Evolutionary conservation across 1,284 basidiomycete genomes (phyloP).

Genomic region (Boletus subluridellus): DNA sequence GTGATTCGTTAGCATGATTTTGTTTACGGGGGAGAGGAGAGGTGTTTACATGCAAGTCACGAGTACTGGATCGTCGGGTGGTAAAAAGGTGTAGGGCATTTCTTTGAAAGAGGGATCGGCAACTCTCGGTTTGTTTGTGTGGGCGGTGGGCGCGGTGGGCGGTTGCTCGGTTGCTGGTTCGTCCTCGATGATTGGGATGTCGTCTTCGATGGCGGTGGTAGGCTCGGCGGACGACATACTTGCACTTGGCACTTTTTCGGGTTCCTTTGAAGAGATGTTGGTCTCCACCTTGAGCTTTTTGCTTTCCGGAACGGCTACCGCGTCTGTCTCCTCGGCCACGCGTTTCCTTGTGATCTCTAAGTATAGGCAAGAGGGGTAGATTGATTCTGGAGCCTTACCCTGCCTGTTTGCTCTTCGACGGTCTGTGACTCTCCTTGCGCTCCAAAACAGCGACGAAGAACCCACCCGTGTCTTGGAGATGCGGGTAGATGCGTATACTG

Average conservation of each 20-base stretch:
- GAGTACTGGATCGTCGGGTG: conserved; percentile 68
- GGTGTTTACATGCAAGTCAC: conserved; percentile 57
- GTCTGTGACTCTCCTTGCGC: conserved; percentile 35
- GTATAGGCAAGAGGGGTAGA: neutral
- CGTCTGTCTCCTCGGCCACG: conserved; percentile 32
- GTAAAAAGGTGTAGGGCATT: conserved; percentile 79
- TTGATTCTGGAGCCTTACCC: conserved; percentile 14
- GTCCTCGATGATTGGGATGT: conserved; percentile 15
- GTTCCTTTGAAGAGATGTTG: conserved; percentile 1
- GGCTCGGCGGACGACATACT: conserved; percentile 17
- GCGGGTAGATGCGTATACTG: conserved; percentile 88
- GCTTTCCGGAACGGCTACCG: conserved; percentile 36
- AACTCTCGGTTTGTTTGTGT: conserved; percentile 11
- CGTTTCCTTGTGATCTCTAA: conserved; percentile 39
- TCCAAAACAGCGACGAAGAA: conserved; percentile 95
- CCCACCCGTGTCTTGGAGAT: conserved; percentile 94
- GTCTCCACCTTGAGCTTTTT: conserved; percentile 46
- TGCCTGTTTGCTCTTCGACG: conserved; percentile 14
- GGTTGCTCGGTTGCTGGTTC: conserved; percentile 1
- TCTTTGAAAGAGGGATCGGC: conserved; percentile 69
- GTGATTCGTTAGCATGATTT: neutral
- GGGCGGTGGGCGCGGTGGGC: neutral
- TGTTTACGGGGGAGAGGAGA: neutral
- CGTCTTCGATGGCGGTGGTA: conserved; percentile 5
- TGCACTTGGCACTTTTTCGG: neutral